These are phyloP conservation scores for Nelumbo lutea DNA, from an alignment of 164 flowering plant genomes.

Conservation along the genomic window DNA sequence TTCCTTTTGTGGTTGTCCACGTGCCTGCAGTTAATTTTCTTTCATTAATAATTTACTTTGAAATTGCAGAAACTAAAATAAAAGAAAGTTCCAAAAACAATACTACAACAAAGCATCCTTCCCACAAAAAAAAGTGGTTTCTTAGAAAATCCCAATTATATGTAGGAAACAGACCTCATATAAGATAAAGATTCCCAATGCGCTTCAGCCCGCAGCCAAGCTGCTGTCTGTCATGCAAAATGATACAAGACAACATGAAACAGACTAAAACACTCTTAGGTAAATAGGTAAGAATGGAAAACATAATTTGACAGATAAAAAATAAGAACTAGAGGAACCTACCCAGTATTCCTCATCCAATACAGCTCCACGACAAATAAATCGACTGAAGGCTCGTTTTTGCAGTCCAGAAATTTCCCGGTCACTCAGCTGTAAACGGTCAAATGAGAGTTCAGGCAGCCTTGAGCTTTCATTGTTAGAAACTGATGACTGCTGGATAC, in stretches of 20 bases:
- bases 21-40: slow-evolving; percentile 33
- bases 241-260: slow-evolving; percentile 16
- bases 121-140: neutral
- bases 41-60: neutral
- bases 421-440: slow-evolving; percentile 45
- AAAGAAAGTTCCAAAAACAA: neutral
- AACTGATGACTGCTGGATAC: slow-evolving; percentile 29
- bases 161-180: slow-evolving; percentile 40
- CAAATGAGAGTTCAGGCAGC: slow-evolving; percentile 48
- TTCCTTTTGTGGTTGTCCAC: slow-evolving; percentile 50
- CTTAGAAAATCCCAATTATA: neutral
- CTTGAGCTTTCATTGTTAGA: slow-evolving; percentile 28
- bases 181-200: slow-evolving; percentile 55
- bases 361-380: slow-evolving; percentile 56
- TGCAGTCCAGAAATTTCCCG: slow-evolving; percentile 32
- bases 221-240: slow-evolving; percentile 51
- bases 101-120: neutral
- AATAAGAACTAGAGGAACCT: slow-evolving; percentile 10
- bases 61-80: neutral
- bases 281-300: slow-evolving; percentile 3
- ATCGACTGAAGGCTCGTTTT: slow-evolving; percentile 41
- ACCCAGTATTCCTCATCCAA: slow-evolving; percentile 77
- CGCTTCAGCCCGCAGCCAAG: slow-evolving; percentile 73
- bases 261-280: slow-evolving; percentile 10
- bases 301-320: neutral